Evolutionary conservation across 805 yeast genomes (phyloP), one percentile per base, ranked within the genome.

Genomic region (Candida alai): DNA sequence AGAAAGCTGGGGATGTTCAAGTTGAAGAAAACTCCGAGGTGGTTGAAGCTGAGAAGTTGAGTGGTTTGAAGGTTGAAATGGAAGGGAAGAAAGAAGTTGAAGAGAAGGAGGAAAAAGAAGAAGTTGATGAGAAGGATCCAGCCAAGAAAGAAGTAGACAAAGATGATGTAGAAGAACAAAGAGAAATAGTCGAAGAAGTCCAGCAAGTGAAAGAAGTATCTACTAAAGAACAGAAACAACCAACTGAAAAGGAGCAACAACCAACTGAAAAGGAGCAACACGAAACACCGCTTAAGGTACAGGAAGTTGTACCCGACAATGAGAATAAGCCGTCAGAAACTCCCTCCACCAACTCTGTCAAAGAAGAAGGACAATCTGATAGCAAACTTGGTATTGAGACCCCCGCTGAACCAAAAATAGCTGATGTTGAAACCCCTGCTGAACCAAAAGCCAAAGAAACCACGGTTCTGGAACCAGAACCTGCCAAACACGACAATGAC

Each of bases 151-250:
- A 33, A 16, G 25, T 6, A 28, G 23, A 6, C 27, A 9, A 24
- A 22, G 26, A 19, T 13, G 20, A 15, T 12, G 29, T 21, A 21
- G 23, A 21, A 21, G n/a, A 35, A 26, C 22, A 24, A 19, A 24
- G 34, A 26, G 42, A 40, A 33, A 24, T 33, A 17, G 30, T 11
- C 19, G 32, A 40, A 33, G 26, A 32, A 17, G 30, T 11, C 19
- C 30, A 24, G 7, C 37, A 29, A 18, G 28, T 23, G 19, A 24
- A 25, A 11, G 30, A 25, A 13, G 20, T 17, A 26, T 18, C 30
- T 21, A 27, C 19, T 15, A 24, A 28, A 10, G 33, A 31, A 11
- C 42, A 34, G 24, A 21, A 30, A 10, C 12, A 34, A 37, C n/a
- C n/a, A n/a, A n/a, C n/a, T n/a, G n/a, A n/a, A n/a, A n/a, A n/a